Evolutionary conservation across 2,329 filamentous ascomycete species (phyloP), one percentile per base, ranked within the genome.

Genomic region (Trichoderma brevicompactum): DNA sequence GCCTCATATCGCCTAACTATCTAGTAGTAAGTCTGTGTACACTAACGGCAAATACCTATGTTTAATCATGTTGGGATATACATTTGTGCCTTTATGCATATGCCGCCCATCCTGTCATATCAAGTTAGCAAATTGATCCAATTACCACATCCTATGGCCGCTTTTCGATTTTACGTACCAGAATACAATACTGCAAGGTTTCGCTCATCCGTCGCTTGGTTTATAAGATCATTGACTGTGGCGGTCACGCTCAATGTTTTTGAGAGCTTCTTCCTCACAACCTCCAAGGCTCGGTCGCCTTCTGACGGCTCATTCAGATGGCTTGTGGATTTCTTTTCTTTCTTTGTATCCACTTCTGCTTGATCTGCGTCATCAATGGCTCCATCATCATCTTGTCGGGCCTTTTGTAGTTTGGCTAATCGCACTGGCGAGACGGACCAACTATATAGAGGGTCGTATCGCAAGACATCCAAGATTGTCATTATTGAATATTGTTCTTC

Each of bases 401-500:
- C 86, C 70, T 87, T 85, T 72, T 89, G 87, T 64, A 90, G 77
- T 72, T 88, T 89, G 46, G 86, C 85, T 65, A 89, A 78, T 19
- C 87, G 82, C 40, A 89, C 80, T 0, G 87, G 87, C 10, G 92
- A 95, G 64, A 97, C 89, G 41, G 92, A 94, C 95, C 95, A 99
- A 67, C 89, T 95, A 77, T 98, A 96, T 67, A 99, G 80, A 1
- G 95, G 96, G 82, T 99, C 95, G 78, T 97, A 98, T n/a, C 96
- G 90, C 66, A 99, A 81, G 23, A 99, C 96, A 74, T 99, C 96
- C 19, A 99, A 87, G 61, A 99, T 93, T 0, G 95, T 98, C 94
- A 97, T 98, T 79, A 99, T 99, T 50, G 91, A 94, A 75, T 97
- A 96, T 12, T 92, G 92, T 76, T 99, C 95, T 72, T 96, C 91